Conservation (phyloP, 2,329 filamentous ascomycete genomes). For the Fusarium pseudoanthophilum region DNA sequence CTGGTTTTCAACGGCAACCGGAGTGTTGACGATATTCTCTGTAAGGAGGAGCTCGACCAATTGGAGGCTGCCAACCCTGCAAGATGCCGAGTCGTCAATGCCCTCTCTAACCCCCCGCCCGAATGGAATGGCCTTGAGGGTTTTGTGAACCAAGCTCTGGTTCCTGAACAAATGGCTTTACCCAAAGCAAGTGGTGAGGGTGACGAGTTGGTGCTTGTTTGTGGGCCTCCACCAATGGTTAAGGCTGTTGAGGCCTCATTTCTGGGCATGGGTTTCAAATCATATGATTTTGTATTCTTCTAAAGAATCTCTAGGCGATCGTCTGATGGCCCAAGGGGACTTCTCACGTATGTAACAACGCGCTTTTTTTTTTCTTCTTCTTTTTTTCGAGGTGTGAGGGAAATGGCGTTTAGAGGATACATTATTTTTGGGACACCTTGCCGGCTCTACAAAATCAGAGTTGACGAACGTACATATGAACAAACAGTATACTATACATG, state of each 20-base stretch:
- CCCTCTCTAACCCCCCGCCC: constrained; percentile 71
- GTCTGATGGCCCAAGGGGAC: not conserved
- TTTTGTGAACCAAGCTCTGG: constrained; percentile 70
- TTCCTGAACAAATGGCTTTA: constrained; percentile 66
- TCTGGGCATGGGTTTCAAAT: constrained; percentile 70
- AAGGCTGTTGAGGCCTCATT: constrained; percentile 68
- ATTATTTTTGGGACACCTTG: constrained; percentile 3
- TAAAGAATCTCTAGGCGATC: constrained; percentile 6
- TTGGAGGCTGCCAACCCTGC: constrained; percentile 65
- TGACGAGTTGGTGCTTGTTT: constrained; percentile 77
- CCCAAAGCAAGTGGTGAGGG: constrained; percentile 51
- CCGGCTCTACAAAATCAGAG: not conserved
- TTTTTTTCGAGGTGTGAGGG: not conserved
- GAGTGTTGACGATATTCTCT: constrained; percentile 83
- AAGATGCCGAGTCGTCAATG: constrained; percentile 74
- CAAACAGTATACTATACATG: not conserved
- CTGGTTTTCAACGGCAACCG: constrained; percentile 83
- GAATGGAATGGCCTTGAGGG: constrained; percentile 77
- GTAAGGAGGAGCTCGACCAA: constrained; percentile 75
- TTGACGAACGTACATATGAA: not conserved
- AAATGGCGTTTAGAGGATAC: not conserved
- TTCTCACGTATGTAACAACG: not conserved
- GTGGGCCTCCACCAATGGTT: constrained; percentile 82
- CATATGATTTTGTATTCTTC: constrained; percentile 46
- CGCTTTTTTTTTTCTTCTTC: not conserved